Conservation (phyloP, 495 filamentous ascomycete genomes). For the Xylaria nigripes region DNA sequence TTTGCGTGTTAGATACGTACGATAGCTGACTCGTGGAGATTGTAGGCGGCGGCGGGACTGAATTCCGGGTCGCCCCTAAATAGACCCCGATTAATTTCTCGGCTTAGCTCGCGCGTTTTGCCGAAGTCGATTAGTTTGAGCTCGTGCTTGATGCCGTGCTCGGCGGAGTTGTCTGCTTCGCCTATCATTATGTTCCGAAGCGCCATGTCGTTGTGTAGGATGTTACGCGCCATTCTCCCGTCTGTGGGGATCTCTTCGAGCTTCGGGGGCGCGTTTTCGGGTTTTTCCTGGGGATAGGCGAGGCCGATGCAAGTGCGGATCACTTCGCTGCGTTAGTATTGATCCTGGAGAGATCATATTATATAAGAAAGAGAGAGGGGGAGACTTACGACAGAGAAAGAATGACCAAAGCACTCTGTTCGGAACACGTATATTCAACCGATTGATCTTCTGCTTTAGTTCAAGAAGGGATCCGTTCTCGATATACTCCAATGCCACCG, state of each 20-base stretch:
- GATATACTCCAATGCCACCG: conserved; percentile 1
- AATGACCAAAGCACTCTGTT: conserved; percentile 1
- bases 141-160: background rate
- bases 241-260: background rate
- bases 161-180: background rate
- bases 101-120: background rate
- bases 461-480: background rate
- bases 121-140: conserved; percentile 9
- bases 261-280: background rate
- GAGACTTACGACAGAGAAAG: background rate
- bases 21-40: no score
- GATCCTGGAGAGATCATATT: background rate
- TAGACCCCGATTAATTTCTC: background rate
- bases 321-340: background rate
- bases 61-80: no score
- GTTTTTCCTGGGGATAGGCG: background rate
- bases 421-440: background rate
- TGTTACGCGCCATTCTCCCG: background rate
- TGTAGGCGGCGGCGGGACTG: no score
- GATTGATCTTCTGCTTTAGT: background rate
- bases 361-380: background rate
- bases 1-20: no score
- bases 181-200: background rate
- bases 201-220: background rate
- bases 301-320: conserved; percentile 1